Percentiles rank a stretch among this genome's conserved stretches.
Evolutionary conservation across 2,329 filamentous ascomycete species (phyloP).

Genomic region (Aspergillus amoenus): DNA sequence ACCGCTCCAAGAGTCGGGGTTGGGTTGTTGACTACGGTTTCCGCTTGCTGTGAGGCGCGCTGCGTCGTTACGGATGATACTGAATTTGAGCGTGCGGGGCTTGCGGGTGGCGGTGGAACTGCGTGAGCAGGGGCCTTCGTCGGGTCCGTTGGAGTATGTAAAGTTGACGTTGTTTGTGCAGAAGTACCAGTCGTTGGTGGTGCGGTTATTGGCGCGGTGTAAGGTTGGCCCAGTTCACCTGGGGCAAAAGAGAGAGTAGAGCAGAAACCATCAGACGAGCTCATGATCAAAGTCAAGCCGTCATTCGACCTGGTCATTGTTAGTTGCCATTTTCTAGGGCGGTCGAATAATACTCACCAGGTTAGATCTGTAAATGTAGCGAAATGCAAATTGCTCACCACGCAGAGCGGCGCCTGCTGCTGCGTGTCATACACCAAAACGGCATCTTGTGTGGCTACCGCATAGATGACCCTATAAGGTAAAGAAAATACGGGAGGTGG

Average conservation of each 20-base stretch:
- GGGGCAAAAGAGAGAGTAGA: slow-evolving; percentile 81
- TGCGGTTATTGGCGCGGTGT: slow-evolving; percentile 53
- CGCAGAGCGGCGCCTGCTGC: slow-evolving; percentile 86
- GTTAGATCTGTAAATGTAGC: slow-evolving; percentile 95
- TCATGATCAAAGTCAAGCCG: slow-evolving; percentile 79
- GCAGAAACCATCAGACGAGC: slow-evolving; percentile 98
- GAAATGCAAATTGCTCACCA: slow-evolving; percentile 96
- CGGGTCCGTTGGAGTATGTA: slow-evolving; percentile 67
- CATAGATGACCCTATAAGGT: slow-evolving; percentile 92
- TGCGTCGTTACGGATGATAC: slow-evolving; percentile 73
- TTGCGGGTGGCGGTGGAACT: slow-evolving; percentile 61
- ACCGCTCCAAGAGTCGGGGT: slow-evolving; percentile 75
- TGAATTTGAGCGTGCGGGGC: slow-evolving; percentile 82
- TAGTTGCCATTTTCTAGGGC: slow-evolving; percentile 10
- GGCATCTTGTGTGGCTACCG: slow-evolving; percentile 93
- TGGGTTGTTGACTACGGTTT: slow-evolving; percentile 68
- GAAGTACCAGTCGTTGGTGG: slow-evolving; percentile 31
- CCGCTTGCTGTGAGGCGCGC: slow-evolving; percentile 43
- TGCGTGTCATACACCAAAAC: slow-evolving; percentile 96
- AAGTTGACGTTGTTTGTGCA: slow-evolving; percentile 58
- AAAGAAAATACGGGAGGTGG: slow-evolving; percentile 71
- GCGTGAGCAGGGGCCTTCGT: slow-evolving; percentile 55
- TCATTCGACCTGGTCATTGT: slow-evolving; percentile 65
- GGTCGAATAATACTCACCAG: slow-evolving; percentile 64
- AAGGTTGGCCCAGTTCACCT: slow-evolving; percentile 80